Base-by-base conservation (phyloP, 1,284 basidiomycete species). In the Cronartium quercuum region DNA sequence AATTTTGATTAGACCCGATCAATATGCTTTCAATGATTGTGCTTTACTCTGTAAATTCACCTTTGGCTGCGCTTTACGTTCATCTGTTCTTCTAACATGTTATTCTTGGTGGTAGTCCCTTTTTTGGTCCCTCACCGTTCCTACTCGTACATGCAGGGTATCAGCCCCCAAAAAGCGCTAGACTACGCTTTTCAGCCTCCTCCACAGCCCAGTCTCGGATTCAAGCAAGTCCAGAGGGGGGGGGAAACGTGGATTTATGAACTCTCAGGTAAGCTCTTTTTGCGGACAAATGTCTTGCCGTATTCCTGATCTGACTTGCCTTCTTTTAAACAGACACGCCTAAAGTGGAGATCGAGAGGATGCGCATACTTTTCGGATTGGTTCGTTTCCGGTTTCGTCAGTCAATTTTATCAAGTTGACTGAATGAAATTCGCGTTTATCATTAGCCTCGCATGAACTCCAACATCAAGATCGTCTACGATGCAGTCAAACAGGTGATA, bases 1-100 rank as follows among this genome's bases (percentile, higher is more conserved):
- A 6, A 2, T 6, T 55, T 24, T n/a, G n/a, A n/a, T 55, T 42
- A 73, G 69, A 15, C 71, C 71, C 1, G 60, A 74, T n/a, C 64
- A 66, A 66, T 74, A 74, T 38, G 64, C 47, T 21, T 74, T 29
- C 37, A 74, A 74, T 29, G 71, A 74, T 61, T 38, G 55, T 37
- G 71, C 71, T 24, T 60, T 74, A 37, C 64, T 74, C 37, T 74
- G 71, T 74, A 29, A 66, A 40, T 34, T 18, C 15, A 13, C 15
- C 37, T 7, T n/a, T 24, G 12, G 10, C n/a, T 47, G 29, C 12
- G 18, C 51, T 57, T 57, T 7, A 57, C 13, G 9, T n/a, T n/a
- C 0, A 0, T 13, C 15, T 10, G 12, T 12, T 2, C n/a, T 57
- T 21, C 12, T 57, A 24, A 57, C 51, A 57, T 57, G 13, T 12